Base-by-base conservation (phyloP, 2,329 filamentous ascomycete genomes). In the Ceratocystis papillata region DNA sequence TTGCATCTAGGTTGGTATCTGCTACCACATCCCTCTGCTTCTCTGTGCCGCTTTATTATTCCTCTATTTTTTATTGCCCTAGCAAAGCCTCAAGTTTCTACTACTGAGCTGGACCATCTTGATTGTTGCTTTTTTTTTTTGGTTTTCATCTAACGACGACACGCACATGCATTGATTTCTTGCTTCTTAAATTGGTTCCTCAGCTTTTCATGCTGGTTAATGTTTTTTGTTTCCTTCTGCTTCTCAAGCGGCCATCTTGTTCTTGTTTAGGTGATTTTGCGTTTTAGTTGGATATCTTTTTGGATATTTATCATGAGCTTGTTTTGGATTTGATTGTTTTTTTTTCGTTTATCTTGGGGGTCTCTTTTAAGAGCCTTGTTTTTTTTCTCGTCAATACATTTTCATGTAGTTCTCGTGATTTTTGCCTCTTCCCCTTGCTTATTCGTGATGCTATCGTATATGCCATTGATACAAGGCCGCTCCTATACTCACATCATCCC, bases 321-420 rank as follows among this genome's bases (percentile, higher is more conserved):
- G 15, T 25, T 45, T 33, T 45, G 15, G 22, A 6, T 8, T 22
- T 37, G 10, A 12, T 59, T 46, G 15, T 48, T 22, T 60, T 57
- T 48, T 46, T 37, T 28, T 5, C 20, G 20, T 12, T 41, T 37
- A 15, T 30, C 33, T 65, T n/a, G 30, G 37, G 15, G 61, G 37
- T 46, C 30, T 53, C 50, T 45, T 57, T n/a, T 63, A 45, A 46
- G 48, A 33, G 45, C 48, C 10, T 67, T 25, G 2, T 65, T 33
- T 66, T 46, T 41, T 28, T 60, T 59, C 60, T 8, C 25, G 22
- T 61, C 10, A 67, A 67, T 65, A 67, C 57, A 65, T 65, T 68
- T 37, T 63, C 55, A 33, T 65, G 61, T 68, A 68, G 22, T 57
- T 64, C 44, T 66, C 25, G 25, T 65, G 41, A 25, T 53, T 50